A percentile compares a stretch with the other conserved stretches of the same genome.
phyloP scores from a whole-genome alignment of 345 rosid genomes.

The Eutrema japonicum region DNA sequence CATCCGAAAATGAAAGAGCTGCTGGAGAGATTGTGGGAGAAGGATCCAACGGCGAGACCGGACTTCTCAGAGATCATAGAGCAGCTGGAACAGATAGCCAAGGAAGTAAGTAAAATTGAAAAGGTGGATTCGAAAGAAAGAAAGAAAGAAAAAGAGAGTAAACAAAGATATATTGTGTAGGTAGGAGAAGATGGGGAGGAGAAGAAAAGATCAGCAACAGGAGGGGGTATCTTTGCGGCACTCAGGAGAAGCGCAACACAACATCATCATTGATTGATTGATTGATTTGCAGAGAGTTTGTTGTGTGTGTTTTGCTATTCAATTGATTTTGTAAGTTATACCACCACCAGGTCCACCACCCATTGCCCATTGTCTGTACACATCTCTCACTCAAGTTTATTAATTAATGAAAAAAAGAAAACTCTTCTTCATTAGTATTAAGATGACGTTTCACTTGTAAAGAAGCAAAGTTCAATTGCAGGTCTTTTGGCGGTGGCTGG shows the following conservation, averaged over 20 bases:
- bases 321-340: slow-evolving; percentile 20
- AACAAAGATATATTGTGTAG: slow-evolving; percentile 42
- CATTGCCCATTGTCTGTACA: background rate
- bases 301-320: slow-evolving; percentile 13
- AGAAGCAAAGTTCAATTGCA: slow-evolving; percentile 48
- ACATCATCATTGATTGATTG: slow-evolving; percentile 36
- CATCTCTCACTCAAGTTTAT: background rate
- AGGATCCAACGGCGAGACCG: slow-evolving; percentile 86
- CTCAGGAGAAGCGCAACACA: slow-evolving; percentile 74
- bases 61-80: slow-evolving; percentile 79
- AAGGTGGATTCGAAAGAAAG: background rate
- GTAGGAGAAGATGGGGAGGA: slow-evolving; percentile 74
- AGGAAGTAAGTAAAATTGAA: slow-evolving; percentile 58
- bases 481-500: slow-evolving; percentile 83
- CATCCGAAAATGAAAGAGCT: slow-evolving; percentile 68
- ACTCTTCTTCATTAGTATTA: no score
- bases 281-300: background rate
- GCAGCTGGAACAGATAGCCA: slow-evolving; percentile 66
- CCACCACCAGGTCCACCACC: no score
- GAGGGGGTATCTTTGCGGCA: slow-evolving; percentile 78
- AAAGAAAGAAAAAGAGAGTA: background rate
- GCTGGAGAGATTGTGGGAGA: slow-evolving; percentile 82
- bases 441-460: slow-evolving; percentile 51
- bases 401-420: no score
- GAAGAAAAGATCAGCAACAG: slow-evolving; percentile 60